Percentiles rank a stretch among this genome's conserved stretches.
These are phyloP conservation scores for Choanephora cucurbitarum DNA, from an alignment of 371 early-diverging fungal species.

Conservation along the genomic window DNA sequence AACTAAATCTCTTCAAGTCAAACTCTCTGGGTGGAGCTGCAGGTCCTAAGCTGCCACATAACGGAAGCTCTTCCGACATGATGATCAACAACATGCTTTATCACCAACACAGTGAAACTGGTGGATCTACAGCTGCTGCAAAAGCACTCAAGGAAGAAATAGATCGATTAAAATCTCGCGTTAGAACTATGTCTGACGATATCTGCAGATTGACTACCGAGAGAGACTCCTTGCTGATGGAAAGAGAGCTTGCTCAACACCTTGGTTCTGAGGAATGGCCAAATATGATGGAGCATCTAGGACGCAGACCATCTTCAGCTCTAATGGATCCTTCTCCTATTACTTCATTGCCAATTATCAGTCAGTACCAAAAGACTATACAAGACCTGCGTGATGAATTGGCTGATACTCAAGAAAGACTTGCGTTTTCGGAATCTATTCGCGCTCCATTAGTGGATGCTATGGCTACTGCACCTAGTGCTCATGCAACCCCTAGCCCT, in stretches of 20 bases:
- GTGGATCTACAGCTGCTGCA: constrained; percentile 36
- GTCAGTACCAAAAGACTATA: constrained; percentile 51
- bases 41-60: constrained; percentile 12
- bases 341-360: constrained; percentile 41
- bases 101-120: constrained; percentile 23
- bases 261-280: constrained; percentile 22
- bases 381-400: constrained; percentile 45
- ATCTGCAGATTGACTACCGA: constrained; percentile 54
- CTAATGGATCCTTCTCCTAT: background rate
- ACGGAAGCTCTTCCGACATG: constrained; percentile 14
- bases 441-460: constrained; percentile 40
- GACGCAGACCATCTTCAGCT: constrained; percentile 7
- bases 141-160: constrained; percentile 49
- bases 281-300: constrained; percentile 11
- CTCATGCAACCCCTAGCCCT: constrained; percentile 9
- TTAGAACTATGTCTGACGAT: constrained; percentile 46
- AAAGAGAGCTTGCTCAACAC: constrained; percentile 38
- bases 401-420: constrained; percentile 32
- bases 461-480: constrained; percentile 22
- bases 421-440: constrained; percentile 27
- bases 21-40: background rate
- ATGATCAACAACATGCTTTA: constrained; percentile 19
- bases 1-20: constrained; percentile 51
- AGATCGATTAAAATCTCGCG: constrained; percentile 48
- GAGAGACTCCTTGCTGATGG: constrained; percentile 57